Evolutionary conservation across 345 rosid genomes (phyloP).

Genomic region (Iberis pinnata): DNA sequence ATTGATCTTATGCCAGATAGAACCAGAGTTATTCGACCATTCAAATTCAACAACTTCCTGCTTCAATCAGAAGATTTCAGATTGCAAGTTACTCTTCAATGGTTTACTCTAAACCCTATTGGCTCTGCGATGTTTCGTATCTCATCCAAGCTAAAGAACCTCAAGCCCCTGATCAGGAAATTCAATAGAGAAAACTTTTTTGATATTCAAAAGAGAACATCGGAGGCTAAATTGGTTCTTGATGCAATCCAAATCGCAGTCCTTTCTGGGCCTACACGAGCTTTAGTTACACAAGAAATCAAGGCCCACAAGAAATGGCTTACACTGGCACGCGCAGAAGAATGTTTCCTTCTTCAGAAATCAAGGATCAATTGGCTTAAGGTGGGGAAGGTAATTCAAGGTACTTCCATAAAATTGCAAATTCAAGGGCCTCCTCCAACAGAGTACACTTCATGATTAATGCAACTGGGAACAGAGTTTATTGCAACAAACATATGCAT

Average conservation of each 20-base stretch:
- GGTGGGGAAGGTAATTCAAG: neutral
- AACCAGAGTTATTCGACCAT: too few relatives aligned
- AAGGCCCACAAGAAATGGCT: neutral
- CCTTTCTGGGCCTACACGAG: too few relatives aligned
- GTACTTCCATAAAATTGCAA: neutral
- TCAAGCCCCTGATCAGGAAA: neutral
- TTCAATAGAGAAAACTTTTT: neutral
- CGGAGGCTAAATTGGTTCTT: neutral
- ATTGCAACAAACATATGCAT: neutral
- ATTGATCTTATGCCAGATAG: too few relatives aligned
- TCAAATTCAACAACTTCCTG: too few relatives aligned
- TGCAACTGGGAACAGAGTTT: neutral
- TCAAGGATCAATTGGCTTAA: neutral
- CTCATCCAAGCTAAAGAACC: neutral
- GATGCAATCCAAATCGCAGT: neutral
- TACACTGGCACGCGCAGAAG: neutral
- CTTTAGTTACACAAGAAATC: neutral
- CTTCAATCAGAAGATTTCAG: too few relatives aligned
- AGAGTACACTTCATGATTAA: too few relatives aligned
- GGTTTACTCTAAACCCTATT: neutral
- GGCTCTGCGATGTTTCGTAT: neutral
- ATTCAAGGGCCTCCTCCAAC: rapidly evolving
- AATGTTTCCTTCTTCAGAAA: neutral
- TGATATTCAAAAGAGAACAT: neutral
- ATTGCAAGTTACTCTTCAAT: too few relatives aligned